Percentiles rank a stretch among this genome's conserved stretches.
phyloP scores from a whole-genome alignment of 805 yeast species.

The Kodamaea kakaduensis region DNA sequence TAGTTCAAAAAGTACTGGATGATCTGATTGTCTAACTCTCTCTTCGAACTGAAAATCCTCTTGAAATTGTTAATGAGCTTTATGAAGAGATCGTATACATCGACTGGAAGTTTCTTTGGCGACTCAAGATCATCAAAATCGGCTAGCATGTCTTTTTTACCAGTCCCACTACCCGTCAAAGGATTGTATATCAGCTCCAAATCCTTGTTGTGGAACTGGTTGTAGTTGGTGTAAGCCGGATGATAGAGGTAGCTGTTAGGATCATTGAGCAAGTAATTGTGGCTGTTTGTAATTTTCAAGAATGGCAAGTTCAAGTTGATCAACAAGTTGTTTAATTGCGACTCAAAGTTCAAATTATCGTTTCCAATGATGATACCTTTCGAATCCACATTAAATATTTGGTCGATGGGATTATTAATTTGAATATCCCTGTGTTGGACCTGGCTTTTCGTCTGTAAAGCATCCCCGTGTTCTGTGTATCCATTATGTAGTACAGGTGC shows the following conservation, averaged over 20 bases:
- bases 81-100: constrained; percentile 41
- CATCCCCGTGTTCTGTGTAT: neutral
- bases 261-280: constrained; percentile 38
- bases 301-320: constrained; percentile 42
- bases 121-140: constrained; percentile 3
- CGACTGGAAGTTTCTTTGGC: constrained; percentile 27
- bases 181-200: constrained; percentile 39
- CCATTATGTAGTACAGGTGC: constrained; percentile 1
- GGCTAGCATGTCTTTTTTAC: constrained; percentile 6
- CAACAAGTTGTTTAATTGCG: constrained; percentile 42
- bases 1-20: constrained; percentile 48
- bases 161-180: constrained; percentile 22
- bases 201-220: constrained; percentile 34
- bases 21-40: constrained; percentile 45
- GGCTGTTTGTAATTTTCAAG: constrained; percentile 41
- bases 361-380: constrained; percentile 44
- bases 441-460: constrained; percentile 1
- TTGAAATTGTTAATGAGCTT: constrained; percentile 43
- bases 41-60: constrained; percentile 33
- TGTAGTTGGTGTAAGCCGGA: constrained; percentile 35
- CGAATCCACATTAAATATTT: constrained; percentile 39
- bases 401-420: constrained; percentile 43
- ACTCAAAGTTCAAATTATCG: constrained; percentile 43
- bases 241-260: constrained; percentile 41
- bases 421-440: constrained; percentile 15